Evolutionary conservation across 306 rosid species (phyloP), one percentile per base, ranked within the genome.

Genomic region (Sphenostylis stenocarpa): DNA sequence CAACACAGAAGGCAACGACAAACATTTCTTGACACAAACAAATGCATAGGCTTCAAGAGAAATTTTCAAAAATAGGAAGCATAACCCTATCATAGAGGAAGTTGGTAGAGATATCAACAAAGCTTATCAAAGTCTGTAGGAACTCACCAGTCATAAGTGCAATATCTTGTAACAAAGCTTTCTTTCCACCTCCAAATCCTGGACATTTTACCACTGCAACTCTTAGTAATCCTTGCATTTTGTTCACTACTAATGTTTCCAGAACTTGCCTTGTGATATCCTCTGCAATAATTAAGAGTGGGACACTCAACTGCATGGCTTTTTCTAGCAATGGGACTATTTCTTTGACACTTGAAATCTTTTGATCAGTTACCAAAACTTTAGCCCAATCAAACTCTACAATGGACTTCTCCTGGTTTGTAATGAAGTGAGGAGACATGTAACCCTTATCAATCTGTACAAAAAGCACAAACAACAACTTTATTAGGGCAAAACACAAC

Each of bases 131-230:
- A 70, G 57, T 44, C 29, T 12, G 49, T 31, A 76, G 79, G 68
- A 79, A 61, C 86, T 83, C 81, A 89, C 98, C 98, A 49, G 98
- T 92, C 92, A 95, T 90, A 20, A 95, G 90, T 36, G 98, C 97
- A 85, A 95, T 90, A 83, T 95, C 97, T 79, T 95, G 98, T 84
- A 95, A 83, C 64, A 92, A 78, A 58, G 92, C 93, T 77, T 95
- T 95, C 88, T 95, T 92, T 58, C 88, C 83, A 70, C 87, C 97
- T 69, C 87, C 88, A 69, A 89, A 75, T 76, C 97, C 97, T 49
- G 98, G 97, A 78, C 98, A 95, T 80, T 87, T 89, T 67, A 95
- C 91, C 26, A 87, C 97, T 24, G 97, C 97, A 83, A 90, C 98
- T 78, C 87, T 88, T 39, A 95, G 60, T 81, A 90, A 76, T 74